These are phyloP conservation scores for Sordariomycetes sp. DNA, from an alignment of 2,329 filamentous ascomycete species.

Conservation along the genomic window DNA sequence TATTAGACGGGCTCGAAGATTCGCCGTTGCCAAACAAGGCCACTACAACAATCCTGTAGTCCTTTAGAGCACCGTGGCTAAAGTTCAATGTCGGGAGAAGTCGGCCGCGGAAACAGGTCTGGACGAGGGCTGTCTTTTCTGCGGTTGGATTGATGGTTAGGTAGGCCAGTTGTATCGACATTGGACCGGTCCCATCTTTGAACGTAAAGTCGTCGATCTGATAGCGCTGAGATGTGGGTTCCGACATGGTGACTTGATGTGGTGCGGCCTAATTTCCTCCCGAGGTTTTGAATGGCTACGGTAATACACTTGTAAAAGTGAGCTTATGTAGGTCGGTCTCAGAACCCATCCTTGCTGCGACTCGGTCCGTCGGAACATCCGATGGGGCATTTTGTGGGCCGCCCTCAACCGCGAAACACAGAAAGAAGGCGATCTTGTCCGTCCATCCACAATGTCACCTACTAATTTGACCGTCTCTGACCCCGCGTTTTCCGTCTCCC, in stretches of 20 bases:
- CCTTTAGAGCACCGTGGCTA: constrained; percentile 25
- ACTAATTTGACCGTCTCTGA: no score
- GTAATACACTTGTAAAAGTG: no score
- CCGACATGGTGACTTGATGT: not conserved
- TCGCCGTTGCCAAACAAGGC: constrained; percentile 37
- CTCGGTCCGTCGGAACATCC: no score
- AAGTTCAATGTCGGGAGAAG: constrained; percentile 38
- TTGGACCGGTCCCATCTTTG: constrained; percentile 13
- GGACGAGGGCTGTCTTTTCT: constrained; percentile 33
- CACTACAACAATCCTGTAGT: constrained; percentile 31
- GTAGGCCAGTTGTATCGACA: constrained; percentile 17
- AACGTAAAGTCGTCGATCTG: constrained; percentile 25
- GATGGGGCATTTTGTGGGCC: no score
- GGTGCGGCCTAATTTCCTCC: not conserved
- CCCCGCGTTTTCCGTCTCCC: no score
- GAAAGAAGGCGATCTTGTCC: no score
- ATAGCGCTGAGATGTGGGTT: constrained; percentile 13
- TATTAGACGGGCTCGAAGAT: constrained; percentile 34
- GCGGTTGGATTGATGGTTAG: constrained; percentile 12
- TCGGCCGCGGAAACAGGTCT: constrained; percentile 43
- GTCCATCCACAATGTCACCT: no score
- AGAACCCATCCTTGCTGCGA: no score
- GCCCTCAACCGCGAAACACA: no score
- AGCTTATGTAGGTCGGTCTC: no score
- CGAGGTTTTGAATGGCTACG: no score